phyloP scores from a whole-genome alignment of 148 eudicot genomes.

The Amaranthus hypochondriacus region DNA sequence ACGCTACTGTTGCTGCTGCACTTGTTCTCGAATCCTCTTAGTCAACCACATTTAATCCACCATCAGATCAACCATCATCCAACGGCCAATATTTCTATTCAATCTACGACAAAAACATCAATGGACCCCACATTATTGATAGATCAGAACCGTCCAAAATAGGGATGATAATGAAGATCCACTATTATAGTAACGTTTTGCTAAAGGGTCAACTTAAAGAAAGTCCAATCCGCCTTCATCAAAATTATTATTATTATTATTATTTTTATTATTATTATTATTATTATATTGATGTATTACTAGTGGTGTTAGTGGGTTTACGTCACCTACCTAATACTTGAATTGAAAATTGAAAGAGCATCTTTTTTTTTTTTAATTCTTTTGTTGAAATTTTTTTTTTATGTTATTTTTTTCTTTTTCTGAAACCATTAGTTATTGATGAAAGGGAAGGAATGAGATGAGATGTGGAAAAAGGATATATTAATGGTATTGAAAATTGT shows the following conservation, averaged over 20 bases:
- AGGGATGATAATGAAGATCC: constrained; percentile 9
- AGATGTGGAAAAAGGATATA: not conserved
- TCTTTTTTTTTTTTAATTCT: not conserved
- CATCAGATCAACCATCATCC: not conserved
- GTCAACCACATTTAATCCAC: not conserved
- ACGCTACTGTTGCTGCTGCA: constrained; percentile 50
- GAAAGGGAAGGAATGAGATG: not conserved
- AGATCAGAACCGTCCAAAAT: constrained; percentile 14
- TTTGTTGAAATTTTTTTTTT: not conserved
- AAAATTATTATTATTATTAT: constrained; percentile 5
- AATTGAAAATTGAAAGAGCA: constrained; percentile 9
- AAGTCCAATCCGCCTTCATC: constrained; percentile 20
- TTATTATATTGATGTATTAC: not conserved
- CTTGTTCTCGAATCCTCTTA: constrained; percentile 71
- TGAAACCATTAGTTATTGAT: not conserved
- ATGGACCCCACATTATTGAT: not conserved
- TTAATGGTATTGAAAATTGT: constrained; percentile 1
- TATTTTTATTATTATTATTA: not conserved
- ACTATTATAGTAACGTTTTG: constrained; percentile 8
- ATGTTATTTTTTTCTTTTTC: not conserved
- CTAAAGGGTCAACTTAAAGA: constrained; percentile 26
- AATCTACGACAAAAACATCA: not conserved
- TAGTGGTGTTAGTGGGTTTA: constrained; percentile 23
- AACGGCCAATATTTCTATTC: not conserved
- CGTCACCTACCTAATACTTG: constrained; percentile 24